phyloP scores from a whole-genome alignment of 139 green algal genomes.

The Chlorella vulgaris region DNA sequence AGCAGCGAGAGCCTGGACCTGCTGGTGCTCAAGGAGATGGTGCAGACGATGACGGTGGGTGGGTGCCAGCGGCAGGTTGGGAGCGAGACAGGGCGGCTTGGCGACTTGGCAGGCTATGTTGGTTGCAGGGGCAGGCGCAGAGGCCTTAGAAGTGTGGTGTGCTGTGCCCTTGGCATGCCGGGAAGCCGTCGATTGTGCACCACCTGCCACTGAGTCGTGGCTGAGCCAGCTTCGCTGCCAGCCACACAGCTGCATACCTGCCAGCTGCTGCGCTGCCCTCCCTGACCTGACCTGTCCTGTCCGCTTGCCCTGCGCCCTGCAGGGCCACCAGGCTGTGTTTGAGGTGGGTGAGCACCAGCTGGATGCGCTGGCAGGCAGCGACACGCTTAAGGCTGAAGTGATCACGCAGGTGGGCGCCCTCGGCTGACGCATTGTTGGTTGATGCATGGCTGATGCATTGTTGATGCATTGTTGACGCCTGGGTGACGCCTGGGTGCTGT shows the following conservation, averaged over 20 bases:
- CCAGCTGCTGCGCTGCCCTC: no score
- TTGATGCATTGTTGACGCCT: no score
- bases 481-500: no score
- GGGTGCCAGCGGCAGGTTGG: not conserved
- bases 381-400: constrained; percentile 51
- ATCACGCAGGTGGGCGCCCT: constrained; percentile 37
- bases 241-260: not conserved
- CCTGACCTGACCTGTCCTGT: no score
- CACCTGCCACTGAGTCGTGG: no score
- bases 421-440: no score
- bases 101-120: not conserved
- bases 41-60: constrained; percentile 63
- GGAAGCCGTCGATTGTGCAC: no score
- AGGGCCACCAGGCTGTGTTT: constrained; percentile 51
- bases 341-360: constrained; percentile 67
- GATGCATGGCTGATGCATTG: no score
- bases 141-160: no score
- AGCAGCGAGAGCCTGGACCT: constrained; percentile 69
- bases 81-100: not conserved
- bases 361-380: constrained; percentile 61
- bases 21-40: constrained; percentile 71
- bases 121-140: no score
- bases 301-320: not conserved
- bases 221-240: no score
- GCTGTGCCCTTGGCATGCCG: no score